These are phyloP conservation scores for Babesia ovis DNA, from an alignment of 169 alveolate species.

Conservation along the genomic window DNA sequence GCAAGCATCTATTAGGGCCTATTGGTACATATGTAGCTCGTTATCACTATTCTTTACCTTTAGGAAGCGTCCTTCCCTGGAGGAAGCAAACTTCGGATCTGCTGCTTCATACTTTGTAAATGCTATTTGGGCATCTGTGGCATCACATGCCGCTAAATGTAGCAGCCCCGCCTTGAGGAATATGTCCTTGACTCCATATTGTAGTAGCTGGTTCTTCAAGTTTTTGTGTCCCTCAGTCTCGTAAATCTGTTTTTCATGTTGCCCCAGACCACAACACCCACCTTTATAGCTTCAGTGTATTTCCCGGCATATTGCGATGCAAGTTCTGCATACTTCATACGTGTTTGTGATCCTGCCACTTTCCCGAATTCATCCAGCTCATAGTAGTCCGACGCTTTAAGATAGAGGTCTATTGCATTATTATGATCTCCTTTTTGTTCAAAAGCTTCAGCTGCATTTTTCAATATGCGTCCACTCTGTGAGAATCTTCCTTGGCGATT, in stretches of 20 bases:
- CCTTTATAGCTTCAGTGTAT: constrained; percentile 46
- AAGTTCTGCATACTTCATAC: constrained; percentile 73
- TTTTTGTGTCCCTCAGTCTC: constrained; percentile 73
- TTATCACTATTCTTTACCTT: constrained; percentile 1
- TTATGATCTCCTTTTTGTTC: constrained; percentile 57
- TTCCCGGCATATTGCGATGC: constrained; percentile 40
- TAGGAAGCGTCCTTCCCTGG: constrained; percentile 63
- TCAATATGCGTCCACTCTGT: constrained; percentile 73
- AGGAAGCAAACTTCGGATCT: constrained; percentile 44
- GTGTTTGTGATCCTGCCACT: constrained; percentile 66
- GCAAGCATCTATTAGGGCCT: constrained; percentile 58
- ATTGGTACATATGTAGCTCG: neutral
- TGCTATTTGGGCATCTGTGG: constrained; percentile 64
- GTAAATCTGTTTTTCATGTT: constrained; percentile 43
- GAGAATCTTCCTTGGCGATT: constrained; percentile 71
- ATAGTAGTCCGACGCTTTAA: constrained; percentile 74
- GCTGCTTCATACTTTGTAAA: constrained; percentile 29
- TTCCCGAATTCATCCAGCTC: constrained; percentile 78
- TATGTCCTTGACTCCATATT: constrained; percentile 74
- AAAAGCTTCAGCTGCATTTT: constrained; percentile 67
- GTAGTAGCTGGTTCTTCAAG: constrained; percentile 64
- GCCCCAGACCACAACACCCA: neutral
- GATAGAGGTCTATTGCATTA: constrained; percentile 65
- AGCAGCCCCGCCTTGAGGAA: constrained; percentile 73
- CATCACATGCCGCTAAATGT: constrained; percentile 38